Percentiles rank a stretch among this genome's conserved stretches.
Evolutionary conservation across 1,284 basidiomycete genomes (phyloP).

Genomic region (Irpex sp.): DNA sequence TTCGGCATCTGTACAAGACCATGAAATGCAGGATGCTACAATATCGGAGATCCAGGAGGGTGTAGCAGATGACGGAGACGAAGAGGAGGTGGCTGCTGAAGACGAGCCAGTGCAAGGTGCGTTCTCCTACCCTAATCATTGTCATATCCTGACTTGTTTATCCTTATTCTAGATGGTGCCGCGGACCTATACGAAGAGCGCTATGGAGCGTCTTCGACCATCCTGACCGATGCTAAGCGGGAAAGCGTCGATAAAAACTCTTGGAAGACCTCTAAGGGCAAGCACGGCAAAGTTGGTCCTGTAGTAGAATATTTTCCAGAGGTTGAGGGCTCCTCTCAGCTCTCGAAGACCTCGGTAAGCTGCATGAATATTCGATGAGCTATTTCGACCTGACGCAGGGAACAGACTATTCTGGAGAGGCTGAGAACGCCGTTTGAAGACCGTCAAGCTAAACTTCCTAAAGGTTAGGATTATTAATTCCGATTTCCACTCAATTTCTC

Average conservation of each 20-base stretch:
- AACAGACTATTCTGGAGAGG: conserved; percentile 44
- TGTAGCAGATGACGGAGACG: conserved; percentile 25
- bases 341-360: conserved; percentile 5
- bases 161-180: conserved; percentile 17
- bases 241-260: conserved; percentile 42
- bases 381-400: conserved; percentile 32
- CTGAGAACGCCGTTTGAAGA: conserved; percentile 52
- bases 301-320: conserved; percentile 49
- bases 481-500: background rate
- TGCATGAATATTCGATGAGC: background rate
- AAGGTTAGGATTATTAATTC: conserved; percentile 35
- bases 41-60: conserved; percentile 16
- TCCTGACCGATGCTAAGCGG: conserved; percentile 46
- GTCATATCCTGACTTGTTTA: no score
- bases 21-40: conserved; percentile 6
- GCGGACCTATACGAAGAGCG: conserved; percentile 57
- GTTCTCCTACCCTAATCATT: background rate
- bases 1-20: background rate
- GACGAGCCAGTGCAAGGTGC: conserved; percentile 11
- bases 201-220: conserved; percentile 52
- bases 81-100: conserved; percentile 20
- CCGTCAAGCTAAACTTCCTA: conserved; percentile 48
- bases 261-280: conserved; percentile 48
- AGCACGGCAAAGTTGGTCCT: conserved; percentile 45
- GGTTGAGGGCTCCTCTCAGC: conserved; percentile 21